Conservation (phyloP, 139 green algal species). For the Microglena sp. region DNA sequence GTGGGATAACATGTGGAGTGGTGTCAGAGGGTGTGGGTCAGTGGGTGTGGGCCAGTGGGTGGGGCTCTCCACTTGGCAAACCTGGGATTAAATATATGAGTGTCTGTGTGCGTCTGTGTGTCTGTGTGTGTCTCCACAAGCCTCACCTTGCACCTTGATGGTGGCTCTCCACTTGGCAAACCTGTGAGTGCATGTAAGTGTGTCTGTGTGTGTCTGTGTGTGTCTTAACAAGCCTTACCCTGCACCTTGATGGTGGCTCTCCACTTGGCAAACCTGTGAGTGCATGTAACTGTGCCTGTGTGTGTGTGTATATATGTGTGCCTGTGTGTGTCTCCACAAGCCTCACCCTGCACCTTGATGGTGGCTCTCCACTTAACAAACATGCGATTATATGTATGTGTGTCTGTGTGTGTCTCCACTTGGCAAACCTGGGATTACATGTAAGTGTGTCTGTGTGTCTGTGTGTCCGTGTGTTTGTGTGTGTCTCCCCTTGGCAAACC, state of each 20-base stretch:
- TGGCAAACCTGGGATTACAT: conserved; percentile 60
- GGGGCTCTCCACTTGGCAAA: conserved; percentile 97
- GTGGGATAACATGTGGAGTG: background rate
- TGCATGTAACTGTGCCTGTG: too few species aligned
- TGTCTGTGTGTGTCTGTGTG: background rate
- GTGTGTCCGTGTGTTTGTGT: background rate
- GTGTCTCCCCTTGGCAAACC: background rate
- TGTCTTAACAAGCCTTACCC: background rate
- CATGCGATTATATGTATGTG: too few species aligned
- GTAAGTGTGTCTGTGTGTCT: background rate
- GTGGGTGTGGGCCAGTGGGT: too few species aligned
- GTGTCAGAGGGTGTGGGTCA: too few species aligned
- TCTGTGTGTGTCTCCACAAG: background rate
- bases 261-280: background rate
- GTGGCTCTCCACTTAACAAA: conserved; percentile 84
- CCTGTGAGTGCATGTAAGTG: background rate
- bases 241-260: background rate
- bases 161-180: conserved; percentile 96
- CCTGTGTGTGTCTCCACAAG: background rate
- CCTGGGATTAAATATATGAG: background rate
- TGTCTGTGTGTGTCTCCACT: too few species aligned
- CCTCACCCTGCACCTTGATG: conserved; percentile 40
- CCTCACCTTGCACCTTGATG: conserved; percentile 40
- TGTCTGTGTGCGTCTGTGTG: conserved; percentile 2
- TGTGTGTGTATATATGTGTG: background rate